Conservation (phyloP, 2,329 filamentous ascomycete species). For the Aspergillus amoenus region DNA sequence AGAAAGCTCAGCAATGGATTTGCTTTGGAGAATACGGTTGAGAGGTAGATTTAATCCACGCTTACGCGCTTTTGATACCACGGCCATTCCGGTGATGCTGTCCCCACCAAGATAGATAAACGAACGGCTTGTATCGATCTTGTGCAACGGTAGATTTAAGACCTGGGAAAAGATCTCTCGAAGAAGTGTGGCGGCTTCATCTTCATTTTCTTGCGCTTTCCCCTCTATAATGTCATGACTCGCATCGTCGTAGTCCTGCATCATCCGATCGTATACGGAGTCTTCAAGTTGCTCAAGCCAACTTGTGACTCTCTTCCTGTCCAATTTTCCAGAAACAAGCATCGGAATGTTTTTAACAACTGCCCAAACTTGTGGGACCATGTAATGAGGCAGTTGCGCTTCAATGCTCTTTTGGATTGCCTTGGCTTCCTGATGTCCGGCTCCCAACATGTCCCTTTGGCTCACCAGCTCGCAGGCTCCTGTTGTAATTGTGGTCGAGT, state of each 20-base stretch:
- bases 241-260: conserved; percentile 35
- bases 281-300: conserved; percentile 49
- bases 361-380: conserved; percentile 44
- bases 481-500: conserved; percentile 29
- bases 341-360: conserved; percentile 42
- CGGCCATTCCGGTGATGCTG: conserved; percentile 41
- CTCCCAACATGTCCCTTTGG: conserved; percentile 19
- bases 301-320: conserved; percentile 38
- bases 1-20: conserved; percentile 33
- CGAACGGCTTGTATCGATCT: conserved; percentile 34
- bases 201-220: conserved; percentile 15
- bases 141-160: conserved; percentile 34
- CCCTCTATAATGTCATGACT: conserved; percentile 23
- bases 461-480: conserved; percentile 34
- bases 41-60: conserved; percentile 34
- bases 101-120: conserved; percentile 41
- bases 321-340: conserved; percentile 38
- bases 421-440: conserved; percentile 30
- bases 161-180: conserved; percentile 37
- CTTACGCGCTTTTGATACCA: conserved; percentile 38
- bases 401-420: conserved; percentile 39
- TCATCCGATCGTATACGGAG: conserved; percentile 39
- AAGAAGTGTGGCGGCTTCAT: conserved; percentile 23
- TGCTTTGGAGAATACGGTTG: conserved; percentile 35
- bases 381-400: conserved; percentile 46